Evolutionary conservation across 495 filamentous ascomycete genomes (phyloP), one percentile per base, ranked within the genome.

Genomic region (Trichoderma gamsii): DNA sequence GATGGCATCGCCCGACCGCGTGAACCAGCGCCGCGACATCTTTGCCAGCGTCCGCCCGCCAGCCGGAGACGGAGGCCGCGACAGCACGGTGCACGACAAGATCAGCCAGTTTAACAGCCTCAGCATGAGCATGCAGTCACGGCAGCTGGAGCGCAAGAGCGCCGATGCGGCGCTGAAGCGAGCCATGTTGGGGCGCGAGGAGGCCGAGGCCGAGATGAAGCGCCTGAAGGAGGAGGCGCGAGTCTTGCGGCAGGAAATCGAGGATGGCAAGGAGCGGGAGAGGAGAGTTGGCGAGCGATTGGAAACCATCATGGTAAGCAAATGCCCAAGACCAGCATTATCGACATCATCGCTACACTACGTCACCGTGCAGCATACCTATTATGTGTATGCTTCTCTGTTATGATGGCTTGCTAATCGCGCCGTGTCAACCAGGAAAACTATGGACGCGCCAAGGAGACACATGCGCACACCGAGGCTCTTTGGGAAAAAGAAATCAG

Each of bases 401-500:
- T 29, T 21, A 27, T 69, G 23, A 66, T 29, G 35, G 2, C 15
- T 8, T 43, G 15, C 9, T 61, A 25, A 41, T 29, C 38, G 61
- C 5, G 69, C 64, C 68, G 3, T 23, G 12, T 59, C 69, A 43
- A 67, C 8, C 71, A 91, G 88, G 92, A 94, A 77, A 90, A 91
- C 72, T 84, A 91, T 56, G 87, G 89, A 41, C 81, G 85, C 25
- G 80, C 84, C 18, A 93, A 94, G 79, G 90, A 94, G 73, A 88
- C 88, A 16, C 85, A 91, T 71, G 85, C 83, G 18, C 88, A 92
- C 73, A 88, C 90, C 67, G 83, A 89, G 74, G 74, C 86, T 27
- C 77, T 92, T 32, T 94, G 90, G 80, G 91, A 96, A 76, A 96
- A 95, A 72, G 92, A 96, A 74, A 87, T 94, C 44, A 81, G 90